Base-by-base conservation (phyloP, 345 rosid species). In the Eucalyptus virginea region DNA sequence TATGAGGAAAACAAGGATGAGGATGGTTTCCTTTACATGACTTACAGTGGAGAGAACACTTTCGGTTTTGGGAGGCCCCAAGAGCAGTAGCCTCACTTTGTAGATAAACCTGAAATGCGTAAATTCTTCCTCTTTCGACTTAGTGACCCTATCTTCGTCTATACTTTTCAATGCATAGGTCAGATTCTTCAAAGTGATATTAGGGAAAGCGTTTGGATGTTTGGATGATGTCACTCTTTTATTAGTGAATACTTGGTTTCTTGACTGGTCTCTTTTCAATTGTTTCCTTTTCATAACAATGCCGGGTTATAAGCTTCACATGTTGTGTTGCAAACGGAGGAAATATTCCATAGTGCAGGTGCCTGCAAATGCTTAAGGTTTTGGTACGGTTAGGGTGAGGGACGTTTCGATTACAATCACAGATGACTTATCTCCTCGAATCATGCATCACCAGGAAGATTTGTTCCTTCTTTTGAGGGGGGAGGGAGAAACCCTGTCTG, bases 41-140 rank as follows among this genome's bases (percentile, higher is more conserved):
- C 94, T 49, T 96, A 95, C 93, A 96, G 96, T 62, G 98, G 98
- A 80, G 98, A 96, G 93, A 96, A 96, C 90, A 94, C 97, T 86
- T 96, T 95, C 16, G 97, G 97, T 14, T 77, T 77, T 7, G 17
- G 81, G 40, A 24, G 26, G n/a, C 44, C 14, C 81, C 49, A 23
- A 49, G 54, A 88, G 16, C 85, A 37, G n/a, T 65, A 88, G 52
- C 48, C 28, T 47, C 26, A 50, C 30, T 72, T 34, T 49, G 17
- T 51, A n/a, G 34, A 80, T 80, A 77, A 89, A 69, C 58, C 86
- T 51, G 30, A 72, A 91, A 91, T 89, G 28, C 88, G 93, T 92
- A 94, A 88, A 93, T 93, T 90, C 92, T 90, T 52, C 32, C 62
- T 88, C 54, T 86, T 47, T 62, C 37, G 58, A 89, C 87, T 67